phyloP scores from a whole-genome alignment of 2,329 filamentous ascomycete genomes.

The Nannizzia gypsea region DNA sequence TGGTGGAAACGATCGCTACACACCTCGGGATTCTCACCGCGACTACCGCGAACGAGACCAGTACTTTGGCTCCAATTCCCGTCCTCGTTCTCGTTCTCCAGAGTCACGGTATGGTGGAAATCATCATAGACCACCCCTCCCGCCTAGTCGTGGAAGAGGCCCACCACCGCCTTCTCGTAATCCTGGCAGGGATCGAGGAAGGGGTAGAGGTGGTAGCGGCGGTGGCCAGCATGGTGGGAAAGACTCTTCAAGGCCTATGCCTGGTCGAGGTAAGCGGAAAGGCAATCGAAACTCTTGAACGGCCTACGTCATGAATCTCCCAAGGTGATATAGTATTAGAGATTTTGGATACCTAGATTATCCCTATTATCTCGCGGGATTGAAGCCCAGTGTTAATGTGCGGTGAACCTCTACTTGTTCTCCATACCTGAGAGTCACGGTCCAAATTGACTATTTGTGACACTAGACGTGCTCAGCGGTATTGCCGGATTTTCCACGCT shows the following conservation, averaged over 20 bases:
- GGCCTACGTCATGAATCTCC: background rate
- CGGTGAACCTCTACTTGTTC: background rate
- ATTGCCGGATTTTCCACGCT: background rate
- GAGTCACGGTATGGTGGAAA: slow-evolving; percentile 15
- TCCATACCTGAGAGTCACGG: background rate
- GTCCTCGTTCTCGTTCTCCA: slow-evolving; percentile 26
- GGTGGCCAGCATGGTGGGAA: slow-evolving; percentile 9
- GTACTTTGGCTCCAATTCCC: slow-evolving; percentile 15
- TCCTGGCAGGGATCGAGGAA: slow-evolving; percentile 13
- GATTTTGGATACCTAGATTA: background rate
- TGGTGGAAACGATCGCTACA: slow-evolving; percentile 8
- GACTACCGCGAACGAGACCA: slow-evolving; percentile 22
- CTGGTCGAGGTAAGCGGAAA: background rate
- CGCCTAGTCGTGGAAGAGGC: slow-evolving; percentile 16
- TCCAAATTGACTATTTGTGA: background rate
- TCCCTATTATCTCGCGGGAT: background rate
- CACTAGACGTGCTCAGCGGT: background rate
- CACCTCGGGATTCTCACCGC: slow-evolving; percentile 11
- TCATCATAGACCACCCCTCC: slow-evolving; percentile 17
- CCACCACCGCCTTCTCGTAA: slow-evolving; percentile 10
- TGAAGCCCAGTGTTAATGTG: background rate
- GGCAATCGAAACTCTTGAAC: background rate
- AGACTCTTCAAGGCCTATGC: background rate
- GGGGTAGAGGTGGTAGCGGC: slow-evolving; percentile 17
- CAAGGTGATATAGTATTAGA: background rate